phyloP scores from a whole-genome alignment of 768 basidiomycete species.

The Dendrothele bispora region DNA sequence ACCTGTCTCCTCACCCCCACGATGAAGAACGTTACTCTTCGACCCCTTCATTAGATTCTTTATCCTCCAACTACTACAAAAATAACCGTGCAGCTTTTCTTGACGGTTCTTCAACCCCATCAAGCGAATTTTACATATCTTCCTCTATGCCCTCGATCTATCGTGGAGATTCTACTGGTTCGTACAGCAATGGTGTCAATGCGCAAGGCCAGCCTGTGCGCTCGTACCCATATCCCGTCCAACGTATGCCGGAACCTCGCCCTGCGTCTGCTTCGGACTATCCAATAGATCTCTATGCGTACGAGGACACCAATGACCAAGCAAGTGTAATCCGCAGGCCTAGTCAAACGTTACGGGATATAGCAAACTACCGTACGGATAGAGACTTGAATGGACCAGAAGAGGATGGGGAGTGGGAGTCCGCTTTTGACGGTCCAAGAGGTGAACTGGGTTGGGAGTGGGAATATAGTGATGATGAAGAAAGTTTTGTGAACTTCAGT shows the following conservation, averaged over 20 bases:
- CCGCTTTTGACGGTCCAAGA: not conserved
- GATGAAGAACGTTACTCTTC: not conserved
- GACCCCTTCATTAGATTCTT: not conserved
- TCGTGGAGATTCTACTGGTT: not conserved
- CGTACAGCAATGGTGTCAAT: not conserved
- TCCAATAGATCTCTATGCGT: not conserved
- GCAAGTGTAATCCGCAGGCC: not conserved
- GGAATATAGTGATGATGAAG: constrained; percentile 47
- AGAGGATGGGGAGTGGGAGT: not conserved
- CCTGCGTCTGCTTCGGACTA: not conserved
- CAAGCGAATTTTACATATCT: not conserved
- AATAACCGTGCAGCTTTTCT: not conserved
- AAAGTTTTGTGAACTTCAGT: constrained; percentile 84
- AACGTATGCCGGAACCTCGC: not conserved
- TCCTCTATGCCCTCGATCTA: not conserved
- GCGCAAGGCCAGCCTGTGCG: not conserved
- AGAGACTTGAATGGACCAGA: not conserved
- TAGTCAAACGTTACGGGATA: not conserved
- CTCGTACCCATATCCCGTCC: not conserved
- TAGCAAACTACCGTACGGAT: not conserved
- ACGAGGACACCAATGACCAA: not conserved
- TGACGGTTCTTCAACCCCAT: not conserved
- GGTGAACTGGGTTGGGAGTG: not conserved
- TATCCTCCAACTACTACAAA: not conserved
- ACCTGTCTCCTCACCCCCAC: too few species aligned